These are phyloP conservation scores for Fusarium acutatum DNA, from an alignment of 2,329 filamentous ascomycete species.

Conservation along the genomic window DNA sequence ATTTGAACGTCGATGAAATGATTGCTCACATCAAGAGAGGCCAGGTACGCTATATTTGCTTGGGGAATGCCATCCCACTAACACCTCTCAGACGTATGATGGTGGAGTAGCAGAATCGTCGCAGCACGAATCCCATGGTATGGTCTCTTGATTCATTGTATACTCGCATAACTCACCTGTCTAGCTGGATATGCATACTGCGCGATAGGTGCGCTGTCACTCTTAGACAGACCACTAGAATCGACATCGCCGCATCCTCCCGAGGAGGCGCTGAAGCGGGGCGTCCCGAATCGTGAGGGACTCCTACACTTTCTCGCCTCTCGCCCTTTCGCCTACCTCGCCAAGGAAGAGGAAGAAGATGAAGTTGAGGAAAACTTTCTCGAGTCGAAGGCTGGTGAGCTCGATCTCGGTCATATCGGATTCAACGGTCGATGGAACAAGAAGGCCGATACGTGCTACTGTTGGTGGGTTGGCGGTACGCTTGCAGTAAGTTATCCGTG, in stretches of 20 bases:
- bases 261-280: constrained; percentile 46
- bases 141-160: constrained; percentile 29
- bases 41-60: constrained; percentile 49
- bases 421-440: constrained; percentile 95
- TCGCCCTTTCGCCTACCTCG: constrained; percentile 70
- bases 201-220: constrained; percentile 77
- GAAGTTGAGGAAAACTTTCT: constrained; percentile 53
- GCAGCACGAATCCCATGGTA: constrained; percentile 85
- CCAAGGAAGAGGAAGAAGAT: constrained; percentile 56
- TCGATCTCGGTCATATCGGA: constrained; percentile 65
- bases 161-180: constrained; percentile 6
- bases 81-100: constrained; percentile 73
- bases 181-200: constrained; percentile 91
- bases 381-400: constrained; percentile 46
- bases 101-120: constrained; percentile 83
- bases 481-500: constrained; percentile 48
- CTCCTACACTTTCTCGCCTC: constrained; percentile 67
- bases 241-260: constrained; percentile 16
- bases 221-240: constrained; percentile 71
- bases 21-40: constrained; percentile 75
- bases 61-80: not conserved
- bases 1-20: constrained; percentile 78
- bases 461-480: constrained; percentile 86
- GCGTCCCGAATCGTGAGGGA: constrained; percentile 45
- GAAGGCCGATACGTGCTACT: constrained; percentile 92